Conservation (phyloP, 768 basidiomycete genomes). For the Mycena haematopus region DNA sequence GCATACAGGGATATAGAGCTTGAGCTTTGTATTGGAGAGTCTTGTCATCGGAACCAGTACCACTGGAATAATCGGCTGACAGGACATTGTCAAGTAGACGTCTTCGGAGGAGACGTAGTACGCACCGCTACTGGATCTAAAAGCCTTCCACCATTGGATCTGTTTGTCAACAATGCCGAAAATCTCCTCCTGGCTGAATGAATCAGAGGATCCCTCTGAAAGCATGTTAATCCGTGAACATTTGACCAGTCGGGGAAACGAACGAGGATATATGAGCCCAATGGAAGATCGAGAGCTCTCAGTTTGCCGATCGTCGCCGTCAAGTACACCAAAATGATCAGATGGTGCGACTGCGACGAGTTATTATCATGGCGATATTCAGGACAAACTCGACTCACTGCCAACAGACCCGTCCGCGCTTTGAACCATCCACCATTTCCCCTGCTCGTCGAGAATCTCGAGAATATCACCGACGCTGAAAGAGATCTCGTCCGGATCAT, state of each 20-base stretch:
- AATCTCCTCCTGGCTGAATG: constrained; percentile 12
- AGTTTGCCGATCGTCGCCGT: neutral
- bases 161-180: constrained; percentile 4
- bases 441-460: constrained; percentile 89
- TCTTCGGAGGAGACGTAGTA: neutral
- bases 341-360: constrained; percentile 5
- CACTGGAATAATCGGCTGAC: constrained; percentile 1
- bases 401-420: constrained; percentile 76
- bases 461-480: constrained; percentile 91
- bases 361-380: neutral
- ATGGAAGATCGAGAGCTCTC: neutral
- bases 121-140: neutral
- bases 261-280: neutral
- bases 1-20: constrained; percentile 9
- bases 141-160: constrained; percentile 6
- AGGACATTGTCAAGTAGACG: neutral
- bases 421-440: constrained; percentile 90
- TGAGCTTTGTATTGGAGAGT: constrained; percentile 1
- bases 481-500: constrained; percentile 95
- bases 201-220: constrained; percentile 2
- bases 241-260: neutral
- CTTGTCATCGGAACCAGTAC: neutral
- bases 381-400: constrained; percentile 57
- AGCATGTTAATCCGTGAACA: neutral
- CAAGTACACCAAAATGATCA: constrained; percentile 3